A percentile compares a stretch with the other conserved stretches of the same genome.
These are phyloP conservation scores for Chamaenerion angustifolium DNA, from an alignment of 345 rosid species.

Conservation along the genomic window DNA sequence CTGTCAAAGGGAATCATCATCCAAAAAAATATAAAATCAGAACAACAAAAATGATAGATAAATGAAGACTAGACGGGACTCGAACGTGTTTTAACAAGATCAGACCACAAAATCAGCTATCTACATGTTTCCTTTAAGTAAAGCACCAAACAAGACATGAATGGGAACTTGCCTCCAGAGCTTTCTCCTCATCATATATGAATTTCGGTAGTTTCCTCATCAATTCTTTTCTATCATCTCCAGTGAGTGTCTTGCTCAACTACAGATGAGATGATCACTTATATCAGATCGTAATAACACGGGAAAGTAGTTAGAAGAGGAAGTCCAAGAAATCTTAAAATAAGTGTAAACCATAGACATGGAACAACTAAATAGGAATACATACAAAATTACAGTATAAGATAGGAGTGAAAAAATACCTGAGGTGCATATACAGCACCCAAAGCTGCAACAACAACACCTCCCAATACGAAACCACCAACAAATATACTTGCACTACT, in stretches of 20 bases:
- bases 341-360: no score
- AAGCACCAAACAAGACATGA: neutral
- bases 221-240: constrained; percentile 26
- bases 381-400: no score
- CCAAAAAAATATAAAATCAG: neutral
- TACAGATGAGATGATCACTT: constrained; percentile 4
- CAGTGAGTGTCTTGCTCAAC: constrained; percentile 30
- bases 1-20: constrained; percentile 11
- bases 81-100: neutral
- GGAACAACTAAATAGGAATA: no score
- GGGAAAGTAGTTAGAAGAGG: no score
- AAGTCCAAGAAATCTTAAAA: no score
- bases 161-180: constrained; percentile 22
- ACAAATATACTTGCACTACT: constrained; percentile 26
- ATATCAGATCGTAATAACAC: no score
- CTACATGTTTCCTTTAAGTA: no score
- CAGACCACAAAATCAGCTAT: no score
- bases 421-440: constrained; percentile 37
- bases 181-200: constrained; percentile 42
- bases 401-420: constrained; percentile 12
- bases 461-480: constrained; percentile 38
- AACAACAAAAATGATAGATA: neutral
- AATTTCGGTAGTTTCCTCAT: constrained; percentile 38
- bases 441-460: constrained; percentile 28
- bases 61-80: neutral